A percentile compares a stretch with the other conserved stretches of the same genome.
Conservation (phyloP, 176 grass and related monocot species). For the Zea luxurians region DNA sequence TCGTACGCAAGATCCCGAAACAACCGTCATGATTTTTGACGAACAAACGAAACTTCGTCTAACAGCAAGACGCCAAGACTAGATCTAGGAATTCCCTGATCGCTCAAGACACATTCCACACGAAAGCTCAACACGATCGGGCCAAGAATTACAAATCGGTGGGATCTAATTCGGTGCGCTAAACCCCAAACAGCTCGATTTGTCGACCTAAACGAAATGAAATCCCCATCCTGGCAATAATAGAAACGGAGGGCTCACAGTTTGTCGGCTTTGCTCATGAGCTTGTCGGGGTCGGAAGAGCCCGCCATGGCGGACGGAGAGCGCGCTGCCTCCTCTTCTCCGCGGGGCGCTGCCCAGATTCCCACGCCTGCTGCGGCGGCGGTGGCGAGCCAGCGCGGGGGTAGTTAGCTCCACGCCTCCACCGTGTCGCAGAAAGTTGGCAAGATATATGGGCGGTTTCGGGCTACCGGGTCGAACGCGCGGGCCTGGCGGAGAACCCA, state of each 20-base stretch:
- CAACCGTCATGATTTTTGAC: neutral
- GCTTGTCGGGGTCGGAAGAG: conserved; percentile 76
- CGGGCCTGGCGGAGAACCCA: neutral
- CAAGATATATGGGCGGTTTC: conserved; percentile 8
- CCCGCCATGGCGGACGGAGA: conserved; percentile 60
- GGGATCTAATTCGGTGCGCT: neutral
- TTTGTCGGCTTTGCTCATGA: conserved; percentile 90
- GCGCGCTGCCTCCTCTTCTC: neutral
- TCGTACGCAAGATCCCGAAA: neutral
- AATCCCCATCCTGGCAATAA: neutral
- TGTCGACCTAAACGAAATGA: neutral
- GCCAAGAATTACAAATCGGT: neutral
- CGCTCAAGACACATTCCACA: neutral
- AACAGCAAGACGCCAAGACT: neutral
- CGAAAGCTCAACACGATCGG: neutral
- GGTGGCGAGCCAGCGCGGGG: conserved; percentile 20
- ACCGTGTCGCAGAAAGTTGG: conserved; percentile 39
- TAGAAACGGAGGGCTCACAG: conserved; percentile 45
- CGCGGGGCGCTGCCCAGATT: neutral
- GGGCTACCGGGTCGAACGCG: conserved; percentile 1
- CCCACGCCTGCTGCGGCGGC: neutral
- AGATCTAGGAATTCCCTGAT: conserved; percentile 27
- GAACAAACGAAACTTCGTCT: neutral
- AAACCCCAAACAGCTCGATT: neutral
- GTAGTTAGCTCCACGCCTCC: conserved; percentile 34